These are phyloP conservation scores for Austroboletus novae-zelandiae DNA, from an alignment of 1,284 basidiomycete genomes.

Conservation along the genomic window DNA sequence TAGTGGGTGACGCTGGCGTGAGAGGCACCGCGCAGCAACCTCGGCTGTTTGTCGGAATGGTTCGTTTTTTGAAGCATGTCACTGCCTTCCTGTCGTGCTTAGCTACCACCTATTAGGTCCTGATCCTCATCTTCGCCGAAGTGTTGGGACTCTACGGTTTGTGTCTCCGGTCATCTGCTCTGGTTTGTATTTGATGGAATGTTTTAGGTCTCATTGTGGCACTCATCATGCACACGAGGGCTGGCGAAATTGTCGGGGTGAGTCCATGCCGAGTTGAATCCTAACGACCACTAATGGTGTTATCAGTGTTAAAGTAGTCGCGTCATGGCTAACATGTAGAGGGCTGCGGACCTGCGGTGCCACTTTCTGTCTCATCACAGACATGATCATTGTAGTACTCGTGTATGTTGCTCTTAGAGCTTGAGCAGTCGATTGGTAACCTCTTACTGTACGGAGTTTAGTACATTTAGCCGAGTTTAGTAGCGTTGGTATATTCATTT, in stretches of 20 bases:
- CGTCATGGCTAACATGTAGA: neutral
- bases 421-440: no score
- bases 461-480: neutral
- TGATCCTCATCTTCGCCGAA: slow-evolving; percentile 84
- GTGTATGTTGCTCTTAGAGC: neutral
- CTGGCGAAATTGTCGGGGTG: slow-evolving; percentile 33
- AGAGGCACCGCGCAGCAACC: slow-evolving; percentile 90
- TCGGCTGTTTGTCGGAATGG: slow-evolving; percentile 89
- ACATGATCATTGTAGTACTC: neutral
- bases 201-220: slow-evolving; percentile 76
- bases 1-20: slow-evolving; percentile 95
- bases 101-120: slow-evolving; percentile 41
- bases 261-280: neutral
- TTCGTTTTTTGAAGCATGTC: slow-evolving; percentile 25
- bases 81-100: neutral
- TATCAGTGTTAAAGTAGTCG: slow-evolving; percentile 23
- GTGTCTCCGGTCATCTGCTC: slow-evolving; percentile 1
- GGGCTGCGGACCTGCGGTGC: neutral
- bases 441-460: neutral
- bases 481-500: neutral
- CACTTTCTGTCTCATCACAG: neutral
- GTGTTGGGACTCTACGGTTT: slow-evolving; percentile 76
- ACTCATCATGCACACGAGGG: slow-evolving; percentile 81
- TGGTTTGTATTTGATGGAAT: neutral
- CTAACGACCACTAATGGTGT: neutral